Conservation (phyloP, 495 filamentous ascomycete genomes). For the Staphylotrichum longicolle region DNA sequence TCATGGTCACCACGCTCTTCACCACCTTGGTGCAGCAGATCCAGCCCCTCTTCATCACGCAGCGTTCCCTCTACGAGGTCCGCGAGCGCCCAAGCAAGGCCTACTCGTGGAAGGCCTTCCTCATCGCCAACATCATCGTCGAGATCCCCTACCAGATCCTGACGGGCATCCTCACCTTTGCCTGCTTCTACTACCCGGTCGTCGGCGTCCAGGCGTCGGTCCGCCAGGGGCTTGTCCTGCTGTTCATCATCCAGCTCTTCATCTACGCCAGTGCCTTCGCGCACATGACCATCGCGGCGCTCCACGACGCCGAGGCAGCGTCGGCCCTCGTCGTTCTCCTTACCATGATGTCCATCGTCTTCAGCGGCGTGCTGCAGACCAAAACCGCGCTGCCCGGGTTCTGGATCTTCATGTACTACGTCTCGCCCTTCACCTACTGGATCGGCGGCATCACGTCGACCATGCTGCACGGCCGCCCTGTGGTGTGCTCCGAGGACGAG, state of each 20-base stretch:
- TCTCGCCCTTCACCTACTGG: slow-evolving; percentile 65
- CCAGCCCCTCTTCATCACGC: slow-evolving; percentile 65
- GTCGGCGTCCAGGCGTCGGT: slow-evolving; percentile 50
- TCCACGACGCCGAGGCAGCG: slow-evolving; percentile 61
- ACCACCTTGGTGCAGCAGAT: slow-evolving; percentile 65
- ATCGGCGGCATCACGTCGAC: slow-evolving; percentile 56
- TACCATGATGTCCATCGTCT: slow-evolving; percentile 61
- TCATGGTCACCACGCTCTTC: slow-evolving; percentile 67
- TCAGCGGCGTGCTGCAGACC: slow-evolving; percentile 47
- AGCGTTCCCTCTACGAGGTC: slow-evolving; percentile 65
- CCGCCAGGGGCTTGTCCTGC: slow-evolving; percentile 59
- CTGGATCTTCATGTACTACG: slow-evolving; percentile 73
- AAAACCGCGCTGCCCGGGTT: slow-evolving; percentile 56
- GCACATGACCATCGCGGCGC: slow-evolving; percentile 62
- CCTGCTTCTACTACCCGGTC: slow-evolving; percentile 33
- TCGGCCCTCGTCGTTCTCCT: slow-evolving; percentile 60
- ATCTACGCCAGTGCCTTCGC: slow-evolving; percentile 62
- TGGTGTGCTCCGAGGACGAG: slow-evolving; percentile 56
- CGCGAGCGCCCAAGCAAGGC: slow-evolving; percentile 67
- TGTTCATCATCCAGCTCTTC: slow-evolving; percentile 55
- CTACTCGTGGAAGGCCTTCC: slow-evolving; percentile 71
- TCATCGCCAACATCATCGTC: slow-evolving; percentile 62
- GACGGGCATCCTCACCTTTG: slow-evolving; percentile 50
- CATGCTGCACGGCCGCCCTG: slow-evolving; percentile 48
- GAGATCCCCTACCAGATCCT: slow-evolving; percentile 71